Percentiles rank a stretch among this genome's conserved stretches.
These are phyloP conservation scores for Hura crepitans DNA, from an alignment of 441 rosid species.

Conservation along the genomic window DNA sequence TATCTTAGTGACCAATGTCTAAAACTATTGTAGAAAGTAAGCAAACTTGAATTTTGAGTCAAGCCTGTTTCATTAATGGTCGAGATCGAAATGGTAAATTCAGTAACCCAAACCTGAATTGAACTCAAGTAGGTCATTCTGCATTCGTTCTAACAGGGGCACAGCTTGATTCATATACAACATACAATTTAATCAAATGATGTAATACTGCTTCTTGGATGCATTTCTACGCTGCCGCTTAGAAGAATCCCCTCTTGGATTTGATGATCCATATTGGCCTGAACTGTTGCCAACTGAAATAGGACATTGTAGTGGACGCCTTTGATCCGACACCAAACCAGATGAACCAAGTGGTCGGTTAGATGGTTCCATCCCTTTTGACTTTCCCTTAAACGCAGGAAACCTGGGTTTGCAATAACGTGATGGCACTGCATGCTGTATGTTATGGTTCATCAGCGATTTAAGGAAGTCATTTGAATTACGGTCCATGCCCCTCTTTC, in stretches of 20 bases:
- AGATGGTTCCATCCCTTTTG: conserved; percentile 21
- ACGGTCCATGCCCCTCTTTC: conserved; percentile 24
- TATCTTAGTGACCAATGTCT: background rate
- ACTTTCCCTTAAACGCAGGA: conserved; percentile 19
- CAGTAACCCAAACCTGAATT: background rate
- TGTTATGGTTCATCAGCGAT: conserved; percentile 28
- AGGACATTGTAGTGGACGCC: conserved; percentile 21
- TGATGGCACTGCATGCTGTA: conserved; percentile 2
- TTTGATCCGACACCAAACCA: conserved; percentile 14
- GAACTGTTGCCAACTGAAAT: conserved; percentile 26
- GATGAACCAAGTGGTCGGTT: conserved; percentile 14
- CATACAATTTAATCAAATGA: background rate
- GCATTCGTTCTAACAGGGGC: background rate
- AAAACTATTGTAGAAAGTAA: background rate
- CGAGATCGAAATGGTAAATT: background rate
- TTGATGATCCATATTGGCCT: conserved; percentile 19
- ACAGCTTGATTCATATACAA: background rate
- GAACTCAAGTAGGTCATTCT: background rate
- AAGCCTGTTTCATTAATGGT: background rate
- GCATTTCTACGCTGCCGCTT: conserved; percentile 39
- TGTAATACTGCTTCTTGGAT: background rate
- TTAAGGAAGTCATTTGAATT: conserved; percentile 35
- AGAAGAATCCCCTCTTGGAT: conserved; percentile 26
- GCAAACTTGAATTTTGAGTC: background rate
- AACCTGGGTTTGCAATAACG: conserved; percentile 19